phyloP scores from a whole-genome alignment of 345 rosid species.

The Microcos paniculata region DNA sequence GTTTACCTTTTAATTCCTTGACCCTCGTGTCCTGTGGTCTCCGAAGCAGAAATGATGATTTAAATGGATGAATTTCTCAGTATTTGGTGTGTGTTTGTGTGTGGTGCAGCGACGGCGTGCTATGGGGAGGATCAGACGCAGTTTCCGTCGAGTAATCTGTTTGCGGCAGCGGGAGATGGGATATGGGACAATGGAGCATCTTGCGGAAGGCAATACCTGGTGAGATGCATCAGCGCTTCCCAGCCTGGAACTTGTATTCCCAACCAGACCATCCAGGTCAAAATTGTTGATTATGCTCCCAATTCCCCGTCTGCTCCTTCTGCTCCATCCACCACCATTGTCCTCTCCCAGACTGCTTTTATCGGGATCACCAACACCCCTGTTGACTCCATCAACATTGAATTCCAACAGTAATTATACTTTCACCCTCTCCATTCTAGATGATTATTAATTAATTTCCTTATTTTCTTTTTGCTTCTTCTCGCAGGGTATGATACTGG shows the following conservation, averaged over 20 bases:
- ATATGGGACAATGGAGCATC: slow-evolving; percentile 73
- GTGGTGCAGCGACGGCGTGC: slow-evolving; percentile 52
- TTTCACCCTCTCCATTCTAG: not conserved
- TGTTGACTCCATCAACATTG: slow-evolving; percentile 39
- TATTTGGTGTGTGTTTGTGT: no score
- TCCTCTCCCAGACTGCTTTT: slow-evolving; percentile 52
- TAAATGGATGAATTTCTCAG: no score
- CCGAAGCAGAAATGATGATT: no score
- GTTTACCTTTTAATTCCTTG: slow-evolving; percentile 1
- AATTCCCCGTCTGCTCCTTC: slow-evolving; percentile 20
- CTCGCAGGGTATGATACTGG: not conserved
- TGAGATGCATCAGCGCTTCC: slow-evolving; percentile 57
- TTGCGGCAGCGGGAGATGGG: slow-evolving; percentile 69
- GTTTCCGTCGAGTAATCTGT: slow-evolving; percentile 58
- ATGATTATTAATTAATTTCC: not conserved
- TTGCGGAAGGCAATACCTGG: slow-evolving; percentile 61
- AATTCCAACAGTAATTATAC: slow-evolving; percentile 46
- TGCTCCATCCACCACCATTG: slow-evolving; percentile 35
- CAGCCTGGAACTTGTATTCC: slow-evolving; percentile 31
- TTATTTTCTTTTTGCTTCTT: not conserved
- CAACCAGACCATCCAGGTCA: slow-evolving; percentile 42
- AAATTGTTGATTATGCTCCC: slow-evolving; percentile 47
- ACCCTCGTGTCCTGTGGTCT: not conserved
- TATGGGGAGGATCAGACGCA: slow-evolving; percentile 35
- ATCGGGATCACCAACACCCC: slow-evolving; percentile 35